These are phyloP conservation scores for Parathielavia appendiculata DNA, from an alignment of 495 filamentous ascomycete species.

Conservation along the genomic window DNA sequence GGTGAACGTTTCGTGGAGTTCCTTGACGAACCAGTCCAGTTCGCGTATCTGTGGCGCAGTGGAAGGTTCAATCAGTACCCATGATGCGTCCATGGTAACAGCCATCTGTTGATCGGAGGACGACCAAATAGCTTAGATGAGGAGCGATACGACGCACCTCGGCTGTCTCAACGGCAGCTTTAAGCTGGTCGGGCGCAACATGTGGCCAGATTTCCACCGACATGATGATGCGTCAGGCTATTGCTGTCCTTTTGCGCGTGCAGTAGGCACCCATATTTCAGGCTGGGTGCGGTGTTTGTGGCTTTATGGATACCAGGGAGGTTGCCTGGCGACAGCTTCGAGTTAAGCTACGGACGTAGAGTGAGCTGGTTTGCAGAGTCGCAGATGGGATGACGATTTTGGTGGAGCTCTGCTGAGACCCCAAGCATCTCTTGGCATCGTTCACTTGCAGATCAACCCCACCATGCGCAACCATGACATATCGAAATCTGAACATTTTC, in stretches of 20 bases:
- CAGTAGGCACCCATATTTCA: conserved; percentile 37
- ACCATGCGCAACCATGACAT: no score
- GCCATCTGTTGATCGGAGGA: not conserved
- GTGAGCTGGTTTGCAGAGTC: no score
- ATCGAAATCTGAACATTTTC: no score
- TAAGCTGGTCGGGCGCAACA: conserved; percentile 57
- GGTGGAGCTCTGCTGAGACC: not conserved
- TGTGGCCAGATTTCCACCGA: conserved; percentile 74
- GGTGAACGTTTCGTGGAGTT: conserved; percentile 69
- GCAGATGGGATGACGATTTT: not conserved
- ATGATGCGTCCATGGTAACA: conserved; percentile 23
- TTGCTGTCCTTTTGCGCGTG: conserved; percentile 11
- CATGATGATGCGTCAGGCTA: conserved; percentile 45
- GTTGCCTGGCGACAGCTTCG: conserved; percentile 18
- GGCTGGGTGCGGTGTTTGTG: not conserved
- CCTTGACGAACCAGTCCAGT: conserved; percentile 78
- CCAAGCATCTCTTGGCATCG: no score
- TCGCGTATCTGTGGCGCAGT: conserved; percentile 56
- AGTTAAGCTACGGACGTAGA: no score
- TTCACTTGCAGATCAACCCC: no score
- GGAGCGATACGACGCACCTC: conserved; percentile 46
- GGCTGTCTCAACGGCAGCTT: conserved; percentile 60
- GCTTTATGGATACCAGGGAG: not conserved
- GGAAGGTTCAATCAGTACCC: conserved; percentile 31
- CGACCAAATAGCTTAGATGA: not conserved